Percentiles rank a stretch among this genome's conserved stretches.
Conservation (phyloP, 805 yeast species). For the Saturnispora galanensis region DNA sequence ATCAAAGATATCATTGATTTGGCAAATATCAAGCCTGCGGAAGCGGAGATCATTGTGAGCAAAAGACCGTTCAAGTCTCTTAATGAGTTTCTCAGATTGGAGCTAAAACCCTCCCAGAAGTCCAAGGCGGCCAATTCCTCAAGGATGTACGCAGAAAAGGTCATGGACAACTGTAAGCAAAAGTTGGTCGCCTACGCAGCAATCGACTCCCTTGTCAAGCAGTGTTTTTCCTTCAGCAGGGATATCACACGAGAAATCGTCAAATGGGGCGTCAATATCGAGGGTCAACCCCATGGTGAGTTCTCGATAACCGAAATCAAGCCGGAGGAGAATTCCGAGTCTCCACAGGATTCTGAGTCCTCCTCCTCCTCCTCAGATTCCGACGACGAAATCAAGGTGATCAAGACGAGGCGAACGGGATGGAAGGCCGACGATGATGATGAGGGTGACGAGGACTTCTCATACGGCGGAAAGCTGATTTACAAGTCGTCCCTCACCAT, state of each 20-base stretch:
- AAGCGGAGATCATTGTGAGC: slow-evolving; percentile 54
- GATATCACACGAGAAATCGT: slow-evolving; percentile 61
- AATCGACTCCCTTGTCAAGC: slow-evolving; percentile 80
- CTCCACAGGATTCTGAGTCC: slow-evolving; percentile 2
- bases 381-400: slow-evolving; percentile 5
- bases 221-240: slow-evolving; percentile 71
- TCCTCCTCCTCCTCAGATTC: slow-evolving; percentile 8
- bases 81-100: slow-evolving; percentile 47
- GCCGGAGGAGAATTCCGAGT: slow-evolving; percentile 19
- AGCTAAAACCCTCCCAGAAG: slow-evolving; percentile 29
- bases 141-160: slow-evolving; percentile 49
- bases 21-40: slow-evolving; percentile 54
- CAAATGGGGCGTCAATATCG: slow-evolving; percentile 80
- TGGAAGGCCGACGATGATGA: slow-evolving; percentile 17
- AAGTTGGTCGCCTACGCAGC: slow-evolving; percentile 86
- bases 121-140: slow-evolving; percentile 1
- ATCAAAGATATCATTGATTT: slow-evolving; percentile 71
- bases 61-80: slow-evolving; percentile 62
- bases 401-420: not conserved
- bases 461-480: slow-evolving; percentile 11
- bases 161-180: slow-evolving; percentile 58
- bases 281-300: slow-evolving; percentile 49
- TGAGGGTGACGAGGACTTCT: slow-evolving; percentile 18
- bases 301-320: slow-evolving; percentile 50
- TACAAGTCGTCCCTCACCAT: slow-evolving; percentile 25